phyloP scores from a whole-genome alignment of 306 rosid species.

The Cucumis cinereus region DNA sequence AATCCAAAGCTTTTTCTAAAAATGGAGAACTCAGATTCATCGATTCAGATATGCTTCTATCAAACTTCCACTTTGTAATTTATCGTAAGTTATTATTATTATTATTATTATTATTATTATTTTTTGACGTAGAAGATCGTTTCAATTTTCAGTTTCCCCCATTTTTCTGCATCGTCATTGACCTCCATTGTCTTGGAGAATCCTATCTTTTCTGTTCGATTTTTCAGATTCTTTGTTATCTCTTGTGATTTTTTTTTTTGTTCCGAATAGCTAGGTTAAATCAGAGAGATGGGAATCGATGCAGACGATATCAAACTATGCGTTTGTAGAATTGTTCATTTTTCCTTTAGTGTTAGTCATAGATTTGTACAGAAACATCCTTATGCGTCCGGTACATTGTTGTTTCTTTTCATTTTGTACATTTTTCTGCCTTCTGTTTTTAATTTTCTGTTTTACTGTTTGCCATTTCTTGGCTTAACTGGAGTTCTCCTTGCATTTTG shows the following conservation, averaged over 20 bases:
- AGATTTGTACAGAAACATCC: constrained; percentile 37
- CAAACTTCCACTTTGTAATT: not conserved
- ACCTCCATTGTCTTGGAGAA: not conserved
- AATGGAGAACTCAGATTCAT: not conserved
- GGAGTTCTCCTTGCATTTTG: constrained; percentile 46
- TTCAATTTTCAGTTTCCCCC: not conserved
- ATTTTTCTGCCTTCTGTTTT: constrained; percentile 34
- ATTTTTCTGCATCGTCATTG: not conserved
- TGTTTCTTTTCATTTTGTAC: constrained; percentile 22
- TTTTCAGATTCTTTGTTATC: not conserved
- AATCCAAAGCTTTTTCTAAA: constrained; percentile 6
- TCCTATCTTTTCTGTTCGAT: not conserved
- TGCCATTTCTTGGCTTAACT: constrained; percentile 47
- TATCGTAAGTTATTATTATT: not conserved
- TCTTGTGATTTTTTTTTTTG: not conserved
- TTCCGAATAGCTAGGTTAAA: not conserved
- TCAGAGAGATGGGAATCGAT: constrained; percentile 44
- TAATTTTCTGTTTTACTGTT: constrained; percentile 30
- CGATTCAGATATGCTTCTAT: not conserved
- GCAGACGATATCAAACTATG: constrained; percentile 29
- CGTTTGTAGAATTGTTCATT: constrained; percentile 19
- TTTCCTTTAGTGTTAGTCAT: constrained; percentile 23
- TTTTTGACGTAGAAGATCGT: not conserved
- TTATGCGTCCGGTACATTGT: constrained; percentile 18
- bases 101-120: not conserved